Base-by-base conservation (phyloP, 208 protist genomes). In the Trypanosoma lewisi region DNA sequence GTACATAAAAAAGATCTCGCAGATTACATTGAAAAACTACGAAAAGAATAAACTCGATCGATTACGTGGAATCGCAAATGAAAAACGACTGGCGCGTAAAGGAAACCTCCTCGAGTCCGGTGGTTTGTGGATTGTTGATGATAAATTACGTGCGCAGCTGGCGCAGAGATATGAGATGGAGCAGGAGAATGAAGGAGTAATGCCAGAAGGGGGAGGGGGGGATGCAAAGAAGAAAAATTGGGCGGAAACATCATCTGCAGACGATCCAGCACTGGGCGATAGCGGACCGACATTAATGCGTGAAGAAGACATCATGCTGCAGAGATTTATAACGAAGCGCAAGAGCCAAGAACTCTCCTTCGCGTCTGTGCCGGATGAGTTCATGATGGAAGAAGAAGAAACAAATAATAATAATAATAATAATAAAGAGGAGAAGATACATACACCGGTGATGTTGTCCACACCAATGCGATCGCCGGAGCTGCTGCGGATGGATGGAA, bases 51-150 rank as follows among this genome's bases (percentile, higher is more conserved):
- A 68, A 28, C 65, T 56, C 36, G 78, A 69, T 30, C 80, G 85
- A 7, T 66, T 83, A 2, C 73, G 64, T 42, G 85, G 81, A 28
- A 87, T 91, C 57, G 81, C 69, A 11, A 87, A 85, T 50, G 81
- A 87, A 63, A 77, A 78, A 5, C 73, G 71, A 11, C 58, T 85
- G 34, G 71, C 82, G 67, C 67, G 79, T 0, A 83, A 77, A 36
- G 79, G 75, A 42, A 89, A 89, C 37, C 51, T 89, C 4, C 47
- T 85, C n/a, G 83, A 85, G 73, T 85, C 79, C 7, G 65, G 78
- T 28, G 83, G 83, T n/a, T 62, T 89, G 42, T 89, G 83, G 83
- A 75, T 89, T 17, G 80, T 79, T 3, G 79, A 89, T 56, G 83
- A 89, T 56, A 63, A 80, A 55, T 39, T 73, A 56, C 85, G 85